Base-by-base conservation (phyloP, 2,329 filamentous ascomycete species). In the Cladosporium cucumerinum region DNA sequence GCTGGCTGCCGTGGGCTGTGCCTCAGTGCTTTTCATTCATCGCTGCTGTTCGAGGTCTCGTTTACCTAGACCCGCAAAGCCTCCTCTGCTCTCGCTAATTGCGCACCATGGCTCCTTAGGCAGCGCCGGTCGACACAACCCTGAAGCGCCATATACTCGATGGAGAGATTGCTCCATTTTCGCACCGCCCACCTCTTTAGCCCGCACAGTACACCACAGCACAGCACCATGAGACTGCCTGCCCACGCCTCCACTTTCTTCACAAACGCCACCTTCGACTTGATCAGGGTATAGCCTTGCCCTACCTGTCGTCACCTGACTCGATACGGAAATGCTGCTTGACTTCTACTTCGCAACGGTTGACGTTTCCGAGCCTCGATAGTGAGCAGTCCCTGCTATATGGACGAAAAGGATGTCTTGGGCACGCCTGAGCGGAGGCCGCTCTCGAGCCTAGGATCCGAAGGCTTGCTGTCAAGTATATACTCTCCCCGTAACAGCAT, bases 391-490 rank as follows among this genome's bases (percentile, higher is more conserved):
- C 32, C 32, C 48, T 61, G 48, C 59, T 61, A 52, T 61, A 74
- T 73, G 72, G 73, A 73, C 65, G 60, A 62, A 59, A 66, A 69
- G 66, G 67, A 74, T 72, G 72, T 49, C 57, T 61, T 66, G 32
- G 55, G 57, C 49, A 68, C 70, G 49, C 67, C 70, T 64, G 69
- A 69, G 69, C 70, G 72, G 70, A 70, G 71, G 66, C 69, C 72
- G 49, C 34, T 65, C 32, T 74, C 72, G n/a, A 69, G 67, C 64
- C 63, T 71, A 36, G 57, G 62, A n/a, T 64, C 62, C 23, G 54
- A 57, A 23, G 55, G 62, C 54, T 46, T 59, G 32, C 28, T 43
- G 25, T 64, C 61, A 3, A 32, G 21, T 26, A 39, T 34, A 7
- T 25, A 62, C 5, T 62, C 60, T 6, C 60, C 48, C 49, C 49